These are phyloP conservation scores for Udeniomyces megalosporus DNA, from an alignment of 768 basidiomycete species.

Conservation along the genomic window DNA sequence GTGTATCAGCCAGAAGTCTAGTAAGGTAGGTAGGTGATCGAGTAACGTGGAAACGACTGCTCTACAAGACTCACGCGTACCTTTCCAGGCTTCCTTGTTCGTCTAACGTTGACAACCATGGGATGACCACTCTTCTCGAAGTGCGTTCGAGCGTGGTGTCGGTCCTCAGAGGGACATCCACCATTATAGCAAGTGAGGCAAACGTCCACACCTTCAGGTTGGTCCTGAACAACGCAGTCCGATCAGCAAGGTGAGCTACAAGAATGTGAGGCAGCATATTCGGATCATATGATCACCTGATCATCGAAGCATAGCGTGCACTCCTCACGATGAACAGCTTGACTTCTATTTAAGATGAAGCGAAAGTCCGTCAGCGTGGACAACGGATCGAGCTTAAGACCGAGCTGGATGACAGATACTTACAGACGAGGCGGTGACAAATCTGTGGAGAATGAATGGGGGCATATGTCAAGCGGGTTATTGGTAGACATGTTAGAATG, in stretches of 20 bases:
- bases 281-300: conserved; percentile 45
- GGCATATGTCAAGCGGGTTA: conserved; percentile 12
- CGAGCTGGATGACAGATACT: too few species aligned
- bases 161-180: conserved; percentile 43
- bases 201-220: conserved; percentile 61
- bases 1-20: too few species aligned
- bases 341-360: not conserved
- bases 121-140: conserved; percentile 52
- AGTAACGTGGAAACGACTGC: too few species aligned
- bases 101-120: conserved; percentile 64
- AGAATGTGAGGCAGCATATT: too few species aligned
- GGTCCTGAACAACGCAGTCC: conserved; percentile 40
- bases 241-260: too few species aligned
- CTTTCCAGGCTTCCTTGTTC: conserved; percentile 47
- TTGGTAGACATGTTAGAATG: too few species aligned
- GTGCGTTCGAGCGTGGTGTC: conserved; percentile 59
- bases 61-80: conserved; percentile 55
- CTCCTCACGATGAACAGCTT: conserved; percentile 46
- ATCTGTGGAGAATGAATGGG: conserved; percentile 12
- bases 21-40: too few species aligned
- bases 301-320: conserved; percentile 95
- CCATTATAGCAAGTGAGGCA: conserved; percentile 92
- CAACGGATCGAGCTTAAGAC: not conserved
- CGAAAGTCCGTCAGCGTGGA: not conserved
- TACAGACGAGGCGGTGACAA: conserved; percentile 6